Percentiles rank a stretch among this genome's conserved stretches.
Evolutionary conservation across 2,329 filamentous ascomycete genomes (phyloP).

Genomic region (Penicillium oxalicum): DNA sequence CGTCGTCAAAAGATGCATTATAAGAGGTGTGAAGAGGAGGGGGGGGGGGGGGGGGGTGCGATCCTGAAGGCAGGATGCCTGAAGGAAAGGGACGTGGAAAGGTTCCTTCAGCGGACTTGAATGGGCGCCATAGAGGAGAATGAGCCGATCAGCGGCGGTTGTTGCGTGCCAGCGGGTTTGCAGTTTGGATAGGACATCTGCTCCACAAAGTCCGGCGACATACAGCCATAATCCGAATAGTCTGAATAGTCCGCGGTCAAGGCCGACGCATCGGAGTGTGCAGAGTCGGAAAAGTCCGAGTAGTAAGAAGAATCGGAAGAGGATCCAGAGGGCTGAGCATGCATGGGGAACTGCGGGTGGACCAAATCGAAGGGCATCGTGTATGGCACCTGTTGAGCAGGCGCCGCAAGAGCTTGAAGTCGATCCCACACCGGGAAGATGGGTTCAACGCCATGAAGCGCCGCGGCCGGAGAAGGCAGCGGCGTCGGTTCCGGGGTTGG

Average conservation of each 20-base stretch:
- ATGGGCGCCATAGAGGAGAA: slow-evolving; percentile 20
- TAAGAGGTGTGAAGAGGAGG: no score
- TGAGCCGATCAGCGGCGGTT: slow-evolving; percentile 22
- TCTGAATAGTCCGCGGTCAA: slow-evolving; percentile 36
- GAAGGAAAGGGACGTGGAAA: slow-evolving; percentile 2
- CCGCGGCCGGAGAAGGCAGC: slow-evolving; percentile 18
- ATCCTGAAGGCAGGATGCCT: background rate
- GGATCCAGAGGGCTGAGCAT: slow-evolving; percentile 33
- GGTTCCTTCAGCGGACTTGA: slow-evolving; percentile 25
- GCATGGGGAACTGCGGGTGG: slow-evolving; percentile 16
- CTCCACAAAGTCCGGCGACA: slow-evolving; percentile 31
- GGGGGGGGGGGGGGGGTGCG: no score
- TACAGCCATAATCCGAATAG: slow-evolving; percentile 30
- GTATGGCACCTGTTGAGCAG: slow-evolving; percentile 30
- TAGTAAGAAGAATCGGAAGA: slow-evolving; percentile 32
- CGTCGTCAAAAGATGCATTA: no score
- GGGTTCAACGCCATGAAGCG: slow-evolving; percentile 27
- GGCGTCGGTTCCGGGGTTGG: slow-evolving; percentile 23
- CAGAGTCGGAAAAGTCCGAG: slow-evolving; percentile 35
- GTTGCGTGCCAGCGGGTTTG: slow-evolving; percentile 29
- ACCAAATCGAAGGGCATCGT: slow-evolving; percentile 24
- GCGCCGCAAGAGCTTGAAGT: slow-evolving; percentile 25
- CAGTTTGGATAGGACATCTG: slow-evolving; percentile 26
- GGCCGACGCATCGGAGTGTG: slow-evolving; percentile 36
- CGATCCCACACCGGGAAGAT: slow-evolving; percentile 11